A percentile compares a stretch with the other conserved stretches of the same genome.
phyloP scores from a whole-genome alignment of 1,284 basidiomycete species.

The Inonotus hispidus region DNA sequence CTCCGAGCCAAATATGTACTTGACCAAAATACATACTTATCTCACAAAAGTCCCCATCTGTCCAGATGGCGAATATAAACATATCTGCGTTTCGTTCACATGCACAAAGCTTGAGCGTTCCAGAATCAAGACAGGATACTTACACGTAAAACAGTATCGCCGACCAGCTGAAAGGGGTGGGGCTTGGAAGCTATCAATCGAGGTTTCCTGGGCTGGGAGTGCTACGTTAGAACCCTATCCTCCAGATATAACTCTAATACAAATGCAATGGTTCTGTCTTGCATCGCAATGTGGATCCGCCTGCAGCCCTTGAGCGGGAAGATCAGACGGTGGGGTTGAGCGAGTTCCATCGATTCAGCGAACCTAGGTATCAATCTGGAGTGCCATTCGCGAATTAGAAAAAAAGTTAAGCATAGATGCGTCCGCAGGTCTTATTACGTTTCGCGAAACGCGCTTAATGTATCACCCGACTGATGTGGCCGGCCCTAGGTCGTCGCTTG shows the following conservation, averaged over 20 bases:
- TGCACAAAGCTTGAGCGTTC: neutral
- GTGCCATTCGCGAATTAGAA: neutral
- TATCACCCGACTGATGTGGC: too few relatives aligned
- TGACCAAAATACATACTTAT: too few relatives aligned
- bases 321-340: neutral
- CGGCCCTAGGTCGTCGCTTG: neutral
- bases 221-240: neutral
- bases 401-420: neutral
- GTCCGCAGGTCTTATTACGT: neutral
- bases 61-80: neutral
- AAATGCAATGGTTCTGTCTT: neutral
- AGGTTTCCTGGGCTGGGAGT: too few relatives aligned
- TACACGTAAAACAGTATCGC: neutral
- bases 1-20: too few relatives aligned
- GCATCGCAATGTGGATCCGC: neutral
- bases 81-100: neutral
- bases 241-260: neutral
- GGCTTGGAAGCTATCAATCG: too few relatives aligned
- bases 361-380: neutral
- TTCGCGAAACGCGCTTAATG: neutral
- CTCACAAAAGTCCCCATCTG: too few relatives aligned
- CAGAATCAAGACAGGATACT: neutral
- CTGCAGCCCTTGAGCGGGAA: neutral
- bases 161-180: too few relatives aligned
- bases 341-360: neutral